Evolutionary conservation across 2,329 filamentous ascomycete genomes (phyloP).

Genomic region (Furcasterigmium furcatum): DNA sequence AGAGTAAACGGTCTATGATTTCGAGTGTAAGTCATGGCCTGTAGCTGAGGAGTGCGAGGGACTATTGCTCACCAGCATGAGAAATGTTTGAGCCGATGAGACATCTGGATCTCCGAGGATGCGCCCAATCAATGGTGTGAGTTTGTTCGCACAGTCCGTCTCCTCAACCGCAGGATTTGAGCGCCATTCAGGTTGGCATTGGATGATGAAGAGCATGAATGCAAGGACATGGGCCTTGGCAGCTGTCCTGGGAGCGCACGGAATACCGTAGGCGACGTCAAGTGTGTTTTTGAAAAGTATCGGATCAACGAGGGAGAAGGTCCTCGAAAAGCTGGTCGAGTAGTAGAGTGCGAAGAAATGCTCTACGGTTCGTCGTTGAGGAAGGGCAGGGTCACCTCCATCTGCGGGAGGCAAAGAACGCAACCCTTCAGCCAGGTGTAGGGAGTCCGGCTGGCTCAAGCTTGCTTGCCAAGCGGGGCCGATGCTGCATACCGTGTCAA

Average conservation of each 20-base stretch:
- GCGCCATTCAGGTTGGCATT: slow-evolving; percentile 12
- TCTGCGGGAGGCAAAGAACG: background rate
- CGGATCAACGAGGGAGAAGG: background rate
- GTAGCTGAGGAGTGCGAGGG: background rate
- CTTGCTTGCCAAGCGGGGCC: background rate
- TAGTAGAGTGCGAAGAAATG: background rate
- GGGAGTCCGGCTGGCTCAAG: background rate
- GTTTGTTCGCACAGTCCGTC: slow-evolving; percentile 35
- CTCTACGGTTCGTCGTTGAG: background rate
- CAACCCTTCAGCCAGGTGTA: too few relatives aligned
- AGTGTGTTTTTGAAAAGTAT: background rate
- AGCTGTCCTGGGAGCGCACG: slow-evolving; percentile 8
- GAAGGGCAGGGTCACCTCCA: background rate
- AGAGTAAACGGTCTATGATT: background rate
- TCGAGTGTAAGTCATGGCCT: background rate
- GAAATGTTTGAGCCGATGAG: slow-evolving; percentile 37
- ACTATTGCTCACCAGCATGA: slow-evolving; percentile 50
- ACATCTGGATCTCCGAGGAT: slow-evolving; percentile 39
- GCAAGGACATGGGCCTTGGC: slow-evolving; percentile 46
- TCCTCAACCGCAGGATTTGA: slow-evolving; percentile 26
- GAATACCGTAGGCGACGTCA: background rate
- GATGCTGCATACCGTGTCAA: background rate
- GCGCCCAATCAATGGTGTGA: slow-evolving; percentile 36
- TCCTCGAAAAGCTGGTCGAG: background rate
- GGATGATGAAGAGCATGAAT: slow-evolving; percentile 36